Base-by-base conservation (phyloP, 2,329 filamentous ascomycete species). In the Chlorencoelia australis region DNA sequence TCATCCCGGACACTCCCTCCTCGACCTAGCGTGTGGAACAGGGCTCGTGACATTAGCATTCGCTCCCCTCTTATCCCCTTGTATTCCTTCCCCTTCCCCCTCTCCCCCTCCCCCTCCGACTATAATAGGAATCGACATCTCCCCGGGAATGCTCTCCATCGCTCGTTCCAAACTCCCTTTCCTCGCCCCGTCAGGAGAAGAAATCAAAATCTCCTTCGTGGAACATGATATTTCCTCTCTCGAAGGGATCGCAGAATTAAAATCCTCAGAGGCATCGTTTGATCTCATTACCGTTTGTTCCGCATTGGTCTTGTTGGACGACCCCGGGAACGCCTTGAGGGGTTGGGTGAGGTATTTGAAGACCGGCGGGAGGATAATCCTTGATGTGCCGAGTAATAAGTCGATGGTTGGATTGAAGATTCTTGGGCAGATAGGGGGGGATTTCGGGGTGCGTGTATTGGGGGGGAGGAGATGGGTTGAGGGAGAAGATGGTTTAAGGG, bases 1-100 rank as follows among this genome's bases (percentile, higher is more conserved):
- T 6, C 3, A 14, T 4, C 5, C 10, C 2, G 33, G 33, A 22
- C 25, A 30, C 10, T 22, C 9, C 5, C 8, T 30, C 3, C 16
- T 35, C 14, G 18, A 35, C 30, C 17, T 35, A n/a, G 33, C 33
- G 9, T 35, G 33, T 30, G 33, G 26, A 9, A 35, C 33, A 8
- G 33, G 33, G n/a, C 10, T 30, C 14, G 18, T 35, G 10, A 14
- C 6, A 8, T 24, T 22, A 22, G 33, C 16, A 10, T 21, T 24
- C 21, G 5, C 7, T 11, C 29, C 6, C 29, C 16, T 6, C 16
- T 19, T 27, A 5, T 27, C 5, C 14, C 6, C 14, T 27, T 13
- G 5, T n/a, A 35, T 24, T 35, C 9, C 11, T 28, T 10, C 16
- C 25, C 4, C 13, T 21, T 11, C 16, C 9, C 6, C 15, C n/a